Base-by-base conservation (phyloP, 352 stramenopile species). In the Globisporangium spiculum region DNA sequence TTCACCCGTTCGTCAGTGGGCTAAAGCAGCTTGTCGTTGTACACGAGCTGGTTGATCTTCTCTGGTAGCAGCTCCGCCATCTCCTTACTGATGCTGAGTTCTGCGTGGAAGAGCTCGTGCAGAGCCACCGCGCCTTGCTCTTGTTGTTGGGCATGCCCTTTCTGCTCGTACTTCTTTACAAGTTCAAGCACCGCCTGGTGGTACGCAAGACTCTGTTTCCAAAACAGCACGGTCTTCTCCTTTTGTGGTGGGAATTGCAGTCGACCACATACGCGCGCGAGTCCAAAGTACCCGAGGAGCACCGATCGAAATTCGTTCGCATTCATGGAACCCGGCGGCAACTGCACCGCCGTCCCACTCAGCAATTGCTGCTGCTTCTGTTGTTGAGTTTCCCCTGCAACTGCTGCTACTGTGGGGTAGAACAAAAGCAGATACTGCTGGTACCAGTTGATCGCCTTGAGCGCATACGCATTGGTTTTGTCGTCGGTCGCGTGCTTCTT, bases 21-120 rank as follows among this genome's bases (percentile, higher is more conserved):
- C 50, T 79, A 88, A 24, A 91, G 69, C 4, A 75, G 66, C 41
- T 77, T 83, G 64, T 80, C 80, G 64, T 88, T 86, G 73, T 89
- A 92, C 65, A 90, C 76, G 57, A 91, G 75, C 60, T 90, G 83
- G 68, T 92, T 89, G 73, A 93, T 91, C 68, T 92, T 92, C 66
- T 92, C 83, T 0, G 85, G 85, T 41, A 93, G 68, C 48, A 93
- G 55, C 61, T 81, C 73, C 1, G 67, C 56, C 85, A 93, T 93
- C 38, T 93, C 85, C 8, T 67, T 52, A 50, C 79, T 89, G 57
- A 93, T 91, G 1, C 54, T 63, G 7, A 90, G 68, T 62, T 93
- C 85, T 0, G 73, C 80, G 20, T 78, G 70, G 36, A 90, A 90
- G 9, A 73, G 74, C 5, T 72, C 52, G 9, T 77, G 64, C 36